A percentile compares a stretch with the other conserved stretches of the same genome.
These are phyloP conservation scores for Colletotrichum endophyticum DNA, from an alignment of 2,329 filamentous ascomycete genomes.

Conservation along the genomic window DNA sequence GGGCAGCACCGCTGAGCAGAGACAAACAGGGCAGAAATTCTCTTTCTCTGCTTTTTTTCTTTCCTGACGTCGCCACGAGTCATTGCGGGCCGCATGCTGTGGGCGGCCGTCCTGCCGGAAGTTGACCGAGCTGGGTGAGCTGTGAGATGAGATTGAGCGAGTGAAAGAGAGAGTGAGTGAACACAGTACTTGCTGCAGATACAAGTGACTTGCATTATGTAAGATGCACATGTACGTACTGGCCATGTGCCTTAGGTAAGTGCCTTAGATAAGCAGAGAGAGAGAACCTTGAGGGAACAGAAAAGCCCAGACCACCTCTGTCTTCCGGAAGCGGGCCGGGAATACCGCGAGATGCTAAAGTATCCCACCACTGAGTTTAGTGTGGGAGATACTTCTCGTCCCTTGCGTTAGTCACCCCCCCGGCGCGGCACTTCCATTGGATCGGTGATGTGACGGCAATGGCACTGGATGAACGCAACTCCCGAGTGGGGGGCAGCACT, in stretches of 20 bases:
- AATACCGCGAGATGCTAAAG: background rate
- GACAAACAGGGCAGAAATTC: background rate
- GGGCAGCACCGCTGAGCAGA: background rate
- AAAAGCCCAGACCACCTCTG: background rate
- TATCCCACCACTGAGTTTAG: background rate
- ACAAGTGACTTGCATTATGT: background rate
- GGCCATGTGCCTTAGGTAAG: background rate
- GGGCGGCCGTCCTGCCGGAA: background rate
- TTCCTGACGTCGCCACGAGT: conserved; percentile 2
- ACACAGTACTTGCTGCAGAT: background rate
- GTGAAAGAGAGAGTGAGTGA: background rate
- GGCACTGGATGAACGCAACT: conserved; percentile 17
- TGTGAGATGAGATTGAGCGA: background rate
- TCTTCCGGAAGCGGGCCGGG: background rate
- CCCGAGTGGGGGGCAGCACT: background rate
- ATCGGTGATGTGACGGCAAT: background rate
- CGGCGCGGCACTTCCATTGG: background rate
- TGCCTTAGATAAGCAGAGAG: background rate
- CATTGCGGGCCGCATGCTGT: background rate
- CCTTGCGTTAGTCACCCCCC: background rate
- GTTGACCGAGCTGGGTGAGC: conserved; percentile 14
- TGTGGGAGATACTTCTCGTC: background rate
- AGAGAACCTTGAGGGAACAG: background rate
- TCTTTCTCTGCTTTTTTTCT: background rate
- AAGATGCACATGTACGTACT: background rate